Conservation (phyloP, 2,329 filamentous ascomycete genomes). For the Sporothrix mexicana region DNA sequence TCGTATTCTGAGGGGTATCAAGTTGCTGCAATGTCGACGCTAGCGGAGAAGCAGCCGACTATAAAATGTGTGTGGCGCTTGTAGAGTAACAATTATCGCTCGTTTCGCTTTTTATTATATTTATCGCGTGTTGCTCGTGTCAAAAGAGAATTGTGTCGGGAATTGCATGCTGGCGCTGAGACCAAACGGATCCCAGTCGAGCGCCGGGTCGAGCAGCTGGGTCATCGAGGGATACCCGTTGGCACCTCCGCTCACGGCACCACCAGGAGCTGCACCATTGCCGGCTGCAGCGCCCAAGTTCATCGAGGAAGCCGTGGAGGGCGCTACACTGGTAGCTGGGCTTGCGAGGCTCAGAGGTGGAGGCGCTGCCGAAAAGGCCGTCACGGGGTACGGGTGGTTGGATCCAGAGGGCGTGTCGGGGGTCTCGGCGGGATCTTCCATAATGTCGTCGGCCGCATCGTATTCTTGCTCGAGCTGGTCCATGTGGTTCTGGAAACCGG, state of each 20-base stretch:
- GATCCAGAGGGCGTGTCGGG: conserved; percentile 67
- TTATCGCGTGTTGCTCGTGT: conserved; percentile 61
- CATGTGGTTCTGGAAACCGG: conserved; percentile 87
- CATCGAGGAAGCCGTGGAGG: conserved; percentile 35
- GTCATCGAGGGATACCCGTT: conserved; percentile 73
- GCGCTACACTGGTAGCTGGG: conserved; percentile 38
- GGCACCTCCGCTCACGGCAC: conserved; percentile 42
- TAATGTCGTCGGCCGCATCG: conserved; percentile 85
- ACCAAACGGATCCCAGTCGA: conserved; percentile 93
- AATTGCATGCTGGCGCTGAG: conserved; percentile 95
- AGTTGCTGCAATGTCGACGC: neutral
- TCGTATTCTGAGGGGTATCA: neutral
- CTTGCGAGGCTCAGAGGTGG: conserved; percentile 52
- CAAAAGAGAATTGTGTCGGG: conserved; percentile 80
- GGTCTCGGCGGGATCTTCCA: conserved; percentile 75
- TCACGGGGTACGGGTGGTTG: conserved; percentile 67
- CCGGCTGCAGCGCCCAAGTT: conserved; percentile 19
- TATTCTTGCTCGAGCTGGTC: conserved; percentile 98
- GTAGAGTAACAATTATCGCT: neutral
- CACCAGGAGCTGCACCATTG: neutral
- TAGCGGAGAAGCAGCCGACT: too few species aligned
- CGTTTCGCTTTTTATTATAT: neutral
- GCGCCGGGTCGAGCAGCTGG: conserved; percentile 73
- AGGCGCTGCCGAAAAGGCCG: conserved; percentile 56
- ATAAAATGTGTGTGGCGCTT: too few species aligned